Base-by-base conservation (phyloP, 1,284 basidiomycete species). In the Omphalotus olearius region DNA sequence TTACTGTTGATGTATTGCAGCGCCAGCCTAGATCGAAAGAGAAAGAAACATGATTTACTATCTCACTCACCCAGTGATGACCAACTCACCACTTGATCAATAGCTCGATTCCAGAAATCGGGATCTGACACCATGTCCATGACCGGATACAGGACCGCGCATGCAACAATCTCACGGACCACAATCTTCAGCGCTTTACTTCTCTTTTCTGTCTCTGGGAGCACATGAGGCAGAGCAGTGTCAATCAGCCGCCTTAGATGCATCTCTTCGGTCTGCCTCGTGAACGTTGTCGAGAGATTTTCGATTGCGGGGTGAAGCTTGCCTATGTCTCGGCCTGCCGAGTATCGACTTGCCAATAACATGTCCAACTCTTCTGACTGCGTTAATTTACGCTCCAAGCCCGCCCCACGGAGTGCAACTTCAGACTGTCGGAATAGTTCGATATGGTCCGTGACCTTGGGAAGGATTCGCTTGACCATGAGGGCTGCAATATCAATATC, bases 371-470 rank as follows among this genome's bases (percentile, higher is more conserved):
- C 91, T 64, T 92, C 90, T 1, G 90, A 92, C 63, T 91, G 88
- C 0, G 88, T 91, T 50, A 91, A 70, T 55, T 79, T 81, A 39
- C 88, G 80, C 64, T 91, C 86, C 50, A 91, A 69, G 4, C 81
- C 85, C 6, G 83, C 85, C 33, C 88, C 90, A 28, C 84, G 82
- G 36, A 91, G 74, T 6, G 84, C 84, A 43, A 91, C 78, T 66
- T 96, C 93, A n/a, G 94, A 92, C 57, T 89, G 82, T n/a, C 91
- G 85, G 64, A 92, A 98, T 47, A 88, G 85, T 55, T 95, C 91
- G 26, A 98, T 78, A 65, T 98, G 96, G 0, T 81, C 73, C 0
- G 93, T 98, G 51, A 98, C 70, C 60, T 85, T 87, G 2, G 96
- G 96, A 5, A 98, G 67, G 25, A 98, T 81, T 2, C 83, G 85